Evolutionary conservation across 768 basidiomycete genomes (phyloP).

Genomic region (Cubamyces lactineus): DNA sequence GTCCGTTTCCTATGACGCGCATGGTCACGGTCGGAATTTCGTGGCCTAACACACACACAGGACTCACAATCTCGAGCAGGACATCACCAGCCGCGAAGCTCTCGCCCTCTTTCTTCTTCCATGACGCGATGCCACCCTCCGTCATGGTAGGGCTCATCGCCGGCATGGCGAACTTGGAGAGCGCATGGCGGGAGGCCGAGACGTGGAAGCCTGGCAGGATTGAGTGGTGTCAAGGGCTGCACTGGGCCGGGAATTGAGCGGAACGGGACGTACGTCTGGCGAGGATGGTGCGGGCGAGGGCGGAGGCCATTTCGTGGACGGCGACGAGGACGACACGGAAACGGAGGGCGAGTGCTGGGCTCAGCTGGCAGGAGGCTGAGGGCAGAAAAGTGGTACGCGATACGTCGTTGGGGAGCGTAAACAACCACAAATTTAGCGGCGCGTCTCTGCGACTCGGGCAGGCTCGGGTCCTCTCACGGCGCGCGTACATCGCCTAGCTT

Average conservation of each 20-base stretch:
- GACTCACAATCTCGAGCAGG: slow-evolving; percentile 88
- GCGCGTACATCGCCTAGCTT: slow-evolving; percentile 3
- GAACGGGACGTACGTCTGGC: slow-evolving; percentile 57
- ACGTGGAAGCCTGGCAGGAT: slow-evolving; percentile 72
- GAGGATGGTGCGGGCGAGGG: slow-evolving; percentile 61
- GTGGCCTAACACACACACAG: slow-evolving; percentile 4
- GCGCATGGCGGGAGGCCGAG: slow-evolving; percentile 75
- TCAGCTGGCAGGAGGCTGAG: slow-evolving; percentile 31
- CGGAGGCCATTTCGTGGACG: slow-evolving; percentile 55
- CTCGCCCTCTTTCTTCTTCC: slow-evolving; percentile 98
- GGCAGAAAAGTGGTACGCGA: slow-evolving; percentile 27
- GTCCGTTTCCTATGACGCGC: slow-evolving; percentile 85
- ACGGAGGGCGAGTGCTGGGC: slow-evolving; percentile 20
- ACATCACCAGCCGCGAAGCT: slow-evolving; percentile 89
- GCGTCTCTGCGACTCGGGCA: slow-evolving; percentile 23
- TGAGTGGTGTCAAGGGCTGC: background rate
- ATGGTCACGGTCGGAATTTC: slow-evolving; percentile 21
- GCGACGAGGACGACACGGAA: slow-evolving; percentile 33
- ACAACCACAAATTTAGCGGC: slow-evolving; percentile 29
- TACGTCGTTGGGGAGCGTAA: slow-evolving; percentile 28
- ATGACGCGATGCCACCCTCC: slow-evolving; percentile 95
- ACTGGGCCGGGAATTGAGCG: background rate
- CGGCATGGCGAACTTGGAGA: slow-evolving; percentile 92
- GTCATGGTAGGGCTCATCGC: slow-evolving; percentile 99
- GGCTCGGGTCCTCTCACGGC: slow-evolving; percentile 17